phyloP scores from a whole-genome alignment of 768 basidiomycete genomes.

The Xerocomus spinulosus region DNA sequence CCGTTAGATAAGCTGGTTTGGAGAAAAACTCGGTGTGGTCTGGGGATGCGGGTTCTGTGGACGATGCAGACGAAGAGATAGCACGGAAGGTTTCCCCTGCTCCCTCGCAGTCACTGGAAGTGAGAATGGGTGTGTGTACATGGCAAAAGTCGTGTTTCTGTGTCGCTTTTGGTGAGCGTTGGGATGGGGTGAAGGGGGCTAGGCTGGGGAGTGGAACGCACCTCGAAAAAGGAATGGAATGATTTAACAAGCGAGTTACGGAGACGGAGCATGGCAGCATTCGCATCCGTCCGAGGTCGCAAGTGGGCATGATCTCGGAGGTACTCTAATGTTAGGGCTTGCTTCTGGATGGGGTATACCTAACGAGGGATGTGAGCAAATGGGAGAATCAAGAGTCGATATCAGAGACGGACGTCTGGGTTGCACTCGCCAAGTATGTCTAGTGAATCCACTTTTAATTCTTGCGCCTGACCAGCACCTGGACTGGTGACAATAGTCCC shows the following conservation, averaged over 20 bases:
- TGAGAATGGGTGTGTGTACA: slow-evolving; percentile 83
- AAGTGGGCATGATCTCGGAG: slow-evolving; percentile 85
- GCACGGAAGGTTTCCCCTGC: slow-evolving; percentile 89
- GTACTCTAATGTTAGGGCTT: slow-evolving; percentile 71
- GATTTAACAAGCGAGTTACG: slow-evolving; percentile 53
- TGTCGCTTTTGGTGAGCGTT: slow-evolving; percentile 11
- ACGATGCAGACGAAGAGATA: slow-evolving; percentile 30
- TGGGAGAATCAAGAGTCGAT: background rate
- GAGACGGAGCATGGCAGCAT: slow-evolving; percentile 71
- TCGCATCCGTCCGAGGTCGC: slow-evolving; percentile 71
- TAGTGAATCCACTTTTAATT: slow-evolving; percentile 47
- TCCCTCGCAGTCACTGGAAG: slow-evolving; percentile 92
- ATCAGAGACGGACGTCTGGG: slow-evolving; percentile 41
- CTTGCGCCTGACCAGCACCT: slow-evolving; percentile 48
- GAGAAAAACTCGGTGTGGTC: slow-evolving; percentile 61
- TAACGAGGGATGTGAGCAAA: slow-evolving; percentile 26
- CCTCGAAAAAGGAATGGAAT: slow-evolving; percentile 70
- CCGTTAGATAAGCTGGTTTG: slow-evolving; percentile 78
- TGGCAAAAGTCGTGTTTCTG: slow-evolving; percentile 77
- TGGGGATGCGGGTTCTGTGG: background rate
- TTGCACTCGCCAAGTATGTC: slow-evolving; percentile 54
- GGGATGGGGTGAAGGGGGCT: background rate
- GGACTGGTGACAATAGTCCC: slow-evolving; percentile 45
- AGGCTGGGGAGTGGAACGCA: slow-evolving; percentile 30
- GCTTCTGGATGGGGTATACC: slow-evolving; percentile 92